Evolutionary conservation across 176 grass and related monocot species (phyloP), one percentile per base, ranked within the genome.

Genomic region (Guadua angustifolia): DNA sequence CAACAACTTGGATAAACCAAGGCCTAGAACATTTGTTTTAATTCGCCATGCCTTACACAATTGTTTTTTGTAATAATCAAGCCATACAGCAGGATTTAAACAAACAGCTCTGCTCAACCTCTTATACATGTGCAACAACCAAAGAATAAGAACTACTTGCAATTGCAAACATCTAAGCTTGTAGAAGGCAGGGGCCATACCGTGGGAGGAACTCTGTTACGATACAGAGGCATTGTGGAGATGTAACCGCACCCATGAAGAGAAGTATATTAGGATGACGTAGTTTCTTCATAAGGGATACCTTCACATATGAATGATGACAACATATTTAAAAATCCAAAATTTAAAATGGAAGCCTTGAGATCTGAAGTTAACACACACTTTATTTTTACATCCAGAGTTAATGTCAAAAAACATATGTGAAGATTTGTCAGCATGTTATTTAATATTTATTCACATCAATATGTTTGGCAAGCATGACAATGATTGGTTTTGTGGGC

Each of bases 221-320:
- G 15, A 99, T 99, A 84, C 97, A 99, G 57, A 99, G 97, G n/a
- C 93, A 89, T 84, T 96, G 89, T 79, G 97, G 85, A 92, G 93
- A 95, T 38, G 88, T 89, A 80, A 99, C 93, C 18, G 93, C 97
- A 75, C 97, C 97, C 97, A 99, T 99, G 81, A 96, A 99, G 29
- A 99, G 93, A 38, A 99, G 60, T 94, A 92, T 99, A 79, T 99
- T 94, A 74, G 97, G 97, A 94, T 99, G 97, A 7, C 93, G 87
- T 78, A 99, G 53, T 80, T 92, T 99, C 90, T 99, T 99, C 97
- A 99, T 99, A 65, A 99, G 88, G 21, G 88, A 99, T 87, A 99
- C 97, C 97, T 99, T 80, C 67, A 80, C n/a, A 82, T 46, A 82
- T 69, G 63, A 82, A 82, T 42, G 42, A 80, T 69, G 25, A 38